Percentiles rank a stretch among this genome's conserved stretches.
phyloP scores from a whole-genome alignment of 805 yeast genomes.

The Candida yuanshanica region DNA sequence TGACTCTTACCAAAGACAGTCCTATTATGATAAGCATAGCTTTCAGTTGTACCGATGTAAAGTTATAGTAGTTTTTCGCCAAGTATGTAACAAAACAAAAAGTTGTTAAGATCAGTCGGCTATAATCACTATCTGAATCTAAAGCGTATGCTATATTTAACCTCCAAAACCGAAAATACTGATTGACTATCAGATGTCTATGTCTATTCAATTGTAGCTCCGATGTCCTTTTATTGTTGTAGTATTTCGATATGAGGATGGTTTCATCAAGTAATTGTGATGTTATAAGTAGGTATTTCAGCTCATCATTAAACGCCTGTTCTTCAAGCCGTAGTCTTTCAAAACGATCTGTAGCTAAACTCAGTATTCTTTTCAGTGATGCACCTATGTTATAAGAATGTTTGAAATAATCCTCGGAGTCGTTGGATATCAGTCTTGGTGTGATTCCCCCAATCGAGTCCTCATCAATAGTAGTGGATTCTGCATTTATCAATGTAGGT shows the following conservation, averaged over 20 bases:
- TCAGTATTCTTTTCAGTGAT: neutral
- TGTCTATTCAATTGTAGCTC: neutral
- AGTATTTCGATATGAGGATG: constrained; percentile 24
- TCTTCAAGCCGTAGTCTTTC: neutral
- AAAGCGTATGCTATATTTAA: neutral
- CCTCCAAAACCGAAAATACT: neutral
- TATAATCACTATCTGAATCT: neutral
- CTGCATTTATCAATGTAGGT: constrained; percentile 21
- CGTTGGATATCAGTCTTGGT: neutral
- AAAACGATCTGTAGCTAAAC: neutral
- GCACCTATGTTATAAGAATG: neutral
- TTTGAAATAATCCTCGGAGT: neutral
- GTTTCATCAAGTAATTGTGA: constrained; percentile 41
- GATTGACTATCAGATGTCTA: neutral
- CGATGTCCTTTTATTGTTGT: constrained; percentile 14
- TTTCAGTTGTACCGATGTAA: constrained; percentile 1
- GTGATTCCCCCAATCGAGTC: constrained; percentile 3
- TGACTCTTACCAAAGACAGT: constrained; percentile 5
- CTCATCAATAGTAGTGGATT: constrained; percentile 4
- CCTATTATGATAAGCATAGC: constrained; percentile 3
- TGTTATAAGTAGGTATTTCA: constrained; percentile 43
- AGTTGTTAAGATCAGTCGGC: neutral
- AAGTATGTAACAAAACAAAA: constrained; percentile 1
- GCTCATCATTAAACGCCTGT: constrained; percentile 40
- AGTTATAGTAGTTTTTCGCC: constrained; percentile 2